Evolutionary conservation across 768 basidiomycete species (phyloP).

Genomic region (Serpula lacrymans): DNA sequence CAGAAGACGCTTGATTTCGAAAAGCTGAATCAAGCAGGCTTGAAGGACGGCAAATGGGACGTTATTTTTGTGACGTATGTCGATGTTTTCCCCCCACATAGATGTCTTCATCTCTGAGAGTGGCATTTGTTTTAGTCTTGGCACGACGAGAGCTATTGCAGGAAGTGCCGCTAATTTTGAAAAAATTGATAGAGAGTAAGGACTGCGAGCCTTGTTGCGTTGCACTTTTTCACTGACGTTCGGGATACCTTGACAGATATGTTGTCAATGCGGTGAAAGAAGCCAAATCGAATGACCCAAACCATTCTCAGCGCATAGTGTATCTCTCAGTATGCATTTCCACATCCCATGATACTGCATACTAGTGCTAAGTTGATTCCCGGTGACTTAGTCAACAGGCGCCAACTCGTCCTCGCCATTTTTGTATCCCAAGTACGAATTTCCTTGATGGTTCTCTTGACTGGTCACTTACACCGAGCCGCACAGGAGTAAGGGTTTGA

Average conservation of each 20-base stretch:
- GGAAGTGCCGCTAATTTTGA: constrained; percentile 67
- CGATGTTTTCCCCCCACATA: background rate
- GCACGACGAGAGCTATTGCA: constrained; percentile 58
- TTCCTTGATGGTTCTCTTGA: constrained; percentile 5
- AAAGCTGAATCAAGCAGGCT: constrained; percentile 47
- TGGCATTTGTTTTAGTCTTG: constrained; percentile 40
- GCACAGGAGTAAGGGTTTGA: constrained; percentile 68
- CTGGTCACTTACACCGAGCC: constrained; percentile 4
- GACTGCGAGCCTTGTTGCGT: no score
- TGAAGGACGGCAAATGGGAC: constrained; percentile 64
- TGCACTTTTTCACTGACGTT: background rate
- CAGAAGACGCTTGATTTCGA: constrained; percentile 72
- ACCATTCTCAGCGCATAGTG: constrained; percentile 54
- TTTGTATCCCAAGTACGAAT: constrained; percentile 46
- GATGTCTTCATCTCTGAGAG: background rate
- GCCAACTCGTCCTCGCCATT: constrained; percentile 48
- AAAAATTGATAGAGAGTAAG: constrained; percentile 75
- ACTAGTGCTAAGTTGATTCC: no score
- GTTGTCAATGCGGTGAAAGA: constrained; percentile 71
- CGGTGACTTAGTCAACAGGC: constrained; percentile 36
- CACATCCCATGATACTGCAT: background rate
- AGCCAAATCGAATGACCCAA: constrained; percentile 48
- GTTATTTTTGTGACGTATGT: constrained; percentile 69
- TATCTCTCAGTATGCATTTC: constrained; percentile 60
- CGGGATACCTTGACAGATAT: constrained; percentile 43